These are phyloP conservation scores for Posidonia oceanica DNA, from an alignment of 116 monocot species.

Conservation along the genomic window DNA sequence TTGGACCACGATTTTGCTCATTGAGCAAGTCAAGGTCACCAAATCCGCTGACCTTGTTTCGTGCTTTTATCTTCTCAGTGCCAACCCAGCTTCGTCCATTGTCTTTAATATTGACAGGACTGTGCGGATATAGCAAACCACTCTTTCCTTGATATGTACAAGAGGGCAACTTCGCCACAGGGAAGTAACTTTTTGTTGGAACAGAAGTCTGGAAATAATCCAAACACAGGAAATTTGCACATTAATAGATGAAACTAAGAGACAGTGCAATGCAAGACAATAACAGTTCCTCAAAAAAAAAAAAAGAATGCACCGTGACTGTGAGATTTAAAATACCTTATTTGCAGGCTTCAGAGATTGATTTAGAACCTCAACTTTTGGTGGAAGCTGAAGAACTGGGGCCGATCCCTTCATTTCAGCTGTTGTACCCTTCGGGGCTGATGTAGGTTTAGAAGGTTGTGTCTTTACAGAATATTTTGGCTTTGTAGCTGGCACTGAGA, in stretches of 20 bases:
- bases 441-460: conserved; percentile 7
- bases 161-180: conserved; percentile 25
- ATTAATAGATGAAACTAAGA: not conserved
- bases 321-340: conserved; percentile 29
- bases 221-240: not conserved
- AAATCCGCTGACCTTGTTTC: conserved; percentile 13
- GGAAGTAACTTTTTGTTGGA: conserved; percentile 36
- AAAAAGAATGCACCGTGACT: not conserved
- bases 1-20: conserved; percentile 64
- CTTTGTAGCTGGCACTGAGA: conserved; percentile 11
- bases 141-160: conserved; percentile 33
- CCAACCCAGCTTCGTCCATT: conserved; percentile 21
- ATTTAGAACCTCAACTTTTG: conserved; percentile 11
- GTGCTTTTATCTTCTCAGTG: conserved; percentile 22
- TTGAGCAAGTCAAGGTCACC: conserved; percentile 25
- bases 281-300: no score
- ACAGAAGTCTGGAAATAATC: conserved; percentile 18
- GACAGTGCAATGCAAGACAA: not conserved
- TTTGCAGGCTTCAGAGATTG: conserved; percentile 30
- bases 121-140: conserved; percentile 17
- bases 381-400: conserved; percentile 12
- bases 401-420: conserved; percentile 27
- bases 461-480: conserved; percentile 18
- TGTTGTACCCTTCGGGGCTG: conserved; percentile 4
- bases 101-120: conserved; percentile 16